A percentile compares a stretch with the other conserved stretches of the same genome.
phyloP scores from a whole-genome alignment of 1,284 basidiomycete genomes.

The Ustilago shanxiensis region DNA sequence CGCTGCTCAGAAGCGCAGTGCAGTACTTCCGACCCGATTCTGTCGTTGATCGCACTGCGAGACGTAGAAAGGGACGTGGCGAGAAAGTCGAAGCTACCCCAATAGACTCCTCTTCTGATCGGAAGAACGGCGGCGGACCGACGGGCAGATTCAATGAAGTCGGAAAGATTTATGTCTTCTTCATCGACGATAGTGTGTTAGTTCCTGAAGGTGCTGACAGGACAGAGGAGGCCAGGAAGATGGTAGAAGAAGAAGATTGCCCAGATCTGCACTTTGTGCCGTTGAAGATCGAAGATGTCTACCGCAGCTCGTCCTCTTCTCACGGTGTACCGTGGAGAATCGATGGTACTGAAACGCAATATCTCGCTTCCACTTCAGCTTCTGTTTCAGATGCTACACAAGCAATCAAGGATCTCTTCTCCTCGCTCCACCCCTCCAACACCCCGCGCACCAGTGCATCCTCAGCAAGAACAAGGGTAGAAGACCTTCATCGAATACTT shows the following conservation, averaged over 20 bases:
- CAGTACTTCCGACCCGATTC: conserved; percentile 43
- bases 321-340: conserved; percentile 13
- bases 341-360: conserved; percentile 18
- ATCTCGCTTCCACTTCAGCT: not conserved
- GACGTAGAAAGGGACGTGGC: conserved; percentile 14
- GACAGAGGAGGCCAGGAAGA: conserved; percentile 33
- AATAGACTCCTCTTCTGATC: not conserved
- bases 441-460: conserved; percentile 48
- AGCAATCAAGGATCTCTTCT: conserved; percentile 41
- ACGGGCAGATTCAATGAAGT: conserved; percentile 51
- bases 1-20: conserved; percentile 27
- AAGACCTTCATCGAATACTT: conserved; percentile 60
- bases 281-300: conserved; percentile 54
- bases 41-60: conserved; percentile 14
- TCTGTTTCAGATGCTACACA: conserved; percentile 17
- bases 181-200: conserved; percentile 54
- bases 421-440: conserved; percentile 34
- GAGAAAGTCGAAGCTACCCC: conserved; percentile 2
- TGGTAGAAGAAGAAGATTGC: conserved; percentile 47
- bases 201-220: conserved; percentile 24
- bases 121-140: conserved; percentile 1
- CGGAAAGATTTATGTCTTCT: conserved; percentile 59
- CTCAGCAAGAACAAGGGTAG: conserved; percentile 56
- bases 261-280: conserved; percentile 44
- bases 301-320: not conserved